phyloP scores from a whole-genome alignment of 306 rosid species.

The Acacia crassicarpa region DNA sequence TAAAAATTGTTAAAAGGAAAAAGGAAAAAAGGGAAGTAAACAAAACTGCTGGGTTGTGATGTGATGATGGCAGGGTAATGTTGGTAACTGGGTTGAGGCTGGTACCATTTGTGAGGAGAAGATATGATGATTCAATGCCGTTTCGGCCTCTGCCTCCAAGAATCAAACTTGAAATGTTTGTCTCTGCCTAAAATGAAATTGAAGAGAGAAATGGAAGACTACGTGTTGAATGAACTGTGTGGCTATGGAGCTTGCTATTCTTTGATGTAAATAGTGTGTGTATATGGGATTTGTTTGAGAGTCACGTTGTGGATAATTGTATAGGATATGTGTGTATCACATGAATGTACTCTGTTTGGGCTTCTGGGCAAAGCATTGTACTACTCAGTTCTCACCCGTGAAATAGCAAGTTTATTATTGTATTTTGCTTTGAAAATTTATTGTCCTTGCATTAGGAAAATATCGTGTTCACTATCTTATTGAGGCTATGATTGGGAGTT shows the following conservation, averaged over 20 bases:
- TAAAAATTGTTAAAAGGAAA: constrained; percentile 32
- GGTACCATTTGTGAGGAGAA: constrained; percentile 30
- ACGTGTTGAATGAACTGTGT: constrained; percentile 31
- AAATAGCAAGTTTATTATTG: neutral
- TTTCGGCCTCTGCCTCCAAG: constrained; percentile 25
- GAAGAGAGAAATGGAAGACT: constrained; percentile 6
- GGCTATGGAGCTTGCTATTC: constrained; percentile 49
- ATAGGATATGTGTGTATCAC: constrained; percentile 38
- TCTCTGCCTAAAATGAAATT: neutral
- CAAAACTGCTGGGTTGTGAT: constrained; percentile 21
- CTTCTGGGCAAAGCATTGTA: neutral
- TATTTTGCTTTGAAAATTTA: neutral
- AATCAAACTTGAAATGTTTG: constrained; percentile 24
- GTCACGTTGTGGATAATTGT: constrained; percentile 41
- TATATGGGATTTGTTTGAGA: constrained; percentile 32
- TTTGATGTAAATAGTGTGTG: constrained; percentile 49
- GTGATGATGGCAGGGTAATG: constrained; percentile 33
- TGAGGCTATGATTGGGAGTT: neutral
- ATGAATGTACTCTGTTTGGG: constrained; percentile 4
- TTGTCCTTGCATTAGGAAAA: neutral
- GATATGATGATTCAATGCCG: constrained; percentile 26
- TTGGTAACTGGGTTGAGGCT: constrained; percentile 29
- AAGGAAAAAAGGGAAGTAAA: neutral
- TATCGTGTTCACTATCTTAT: neutral
- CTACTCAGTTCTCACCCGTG: neutral